Evolutionary conservation across 2,329 filamentous ascomycete genomes (phyloP).

Genomic region (Penicillium frequentans): DNA sequence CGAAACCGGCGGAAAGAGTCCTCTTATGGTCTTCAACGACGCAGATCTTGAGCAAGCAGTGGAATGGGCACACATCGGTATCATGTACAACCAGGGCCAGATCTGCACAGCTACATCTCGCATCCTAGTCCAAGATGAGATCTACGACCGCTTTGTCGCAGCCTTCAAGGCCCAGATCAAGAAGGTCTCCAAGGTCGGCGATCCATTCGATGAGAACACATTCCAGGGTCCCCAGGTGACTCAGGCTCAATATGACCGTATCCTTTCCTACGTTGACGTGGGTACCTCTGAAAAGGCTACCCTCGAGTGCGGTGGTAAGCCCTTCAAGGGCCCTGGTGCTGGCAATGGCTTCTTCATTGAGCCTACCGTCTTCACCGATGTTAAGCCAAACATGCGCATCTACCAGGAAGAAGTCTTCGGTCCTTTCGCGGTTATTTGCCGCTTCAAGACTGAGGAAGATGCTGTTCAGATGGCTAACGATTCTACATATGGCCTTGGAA

Average conservation of each 20-base stretch:
- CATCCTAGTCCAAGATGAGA: constrained; percentile 25
- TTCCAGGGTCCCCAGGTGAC: constrained; percentile 30
- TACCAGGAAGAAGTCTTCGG: constrained; percentile 46
- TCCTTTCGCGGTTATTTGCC: constrained; percentile 38
- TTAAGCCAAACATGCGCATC: constrained; percentile 35
- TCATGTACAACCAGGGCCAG: constrained; percentile 46
- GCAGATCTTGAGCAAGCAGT: constrained; percentile 68
- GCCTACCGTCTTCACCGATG: constrained; percentile 34
- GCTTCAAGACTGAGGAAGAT: constrained; percentile 38
- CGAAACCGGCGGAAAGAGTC: constrained; percentile 63
- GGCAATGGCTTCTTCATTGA: constrained; percentile 29
- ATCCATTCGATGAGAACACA: constrained; percentile 36
- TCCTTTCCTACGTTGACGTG: constrained; percentile 26
- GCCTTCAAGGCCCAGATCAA: constrained; percentile 26
- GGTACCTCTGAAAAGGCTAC: constrained; percentile 40
- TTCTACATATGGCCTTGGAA: constrained; percentile 40
- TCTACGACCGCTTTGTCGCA: constrained; percentile 23
- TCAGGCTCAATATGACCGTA: constrained; percentile 27
- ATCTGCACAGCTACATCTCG: constrained; percentile 38
- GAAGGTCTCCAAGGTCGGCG: constrained; percentile 30
- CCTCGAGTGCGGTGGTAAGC: constrained; percentile 33
- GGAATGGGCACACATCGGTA: constrained; percentile 63
- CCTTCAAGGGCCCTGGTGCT: constrained; percentile 28
- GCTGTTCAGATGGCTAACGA: constrained; percentile 40
- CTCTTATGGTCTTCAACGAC: constrained; percentile 64